Conservation (phyloP, 2,329 filamentous ascomycete genomes). For the Talaromyces sp. region DNA sequence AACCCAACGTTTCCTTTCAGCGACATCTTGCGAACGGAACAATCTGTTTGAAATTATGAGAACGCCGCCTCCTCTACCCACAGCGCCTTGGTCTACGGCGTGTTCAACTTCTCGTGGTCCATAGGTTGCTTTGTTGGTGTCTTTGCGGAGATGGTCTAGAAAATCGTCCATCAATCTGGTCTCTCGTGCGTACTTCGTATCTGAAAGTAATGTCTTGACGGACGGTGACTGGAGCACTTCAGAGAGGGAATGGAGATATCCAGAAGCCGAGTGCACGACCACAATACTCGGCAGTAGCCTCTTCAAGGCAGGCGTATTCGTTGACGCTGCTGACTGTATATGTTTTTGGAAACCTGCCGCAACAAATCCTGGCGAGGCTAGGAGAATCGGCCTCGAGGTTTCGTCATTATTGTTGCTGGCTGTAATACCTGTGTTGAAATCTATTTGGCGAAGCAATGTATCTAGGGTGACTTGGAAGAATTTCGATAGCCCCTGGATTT, state of each 20-base stretch:
- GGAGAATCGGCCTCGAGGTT: conserved; percentile 59
- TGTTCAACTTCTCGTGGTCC: conserved; percentile 75
- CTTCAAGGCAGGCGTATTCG: conserved; percentile 59
- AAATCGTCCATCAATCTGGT: conserved; percentile 82
- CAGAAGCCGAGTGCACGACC: conserved; percentile 81
- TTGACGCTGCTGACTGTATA: conserved; percentile 58
- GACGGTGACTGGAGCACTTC: conserved; percentile 81
- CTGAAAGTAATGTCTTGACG: conserved; percentile 70
- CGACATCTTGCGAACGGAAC: conserved; percentile 78
- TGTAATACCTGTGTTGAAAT: conserved; percentile 55
- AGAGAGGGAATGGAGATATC: conserved; percentile 80
- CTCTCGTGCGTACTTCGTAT: conserved; percentile 85
- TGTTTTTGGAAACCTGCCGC: conserved; percentile 76
- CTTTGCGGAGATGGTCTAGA: conserved; percentile 69
- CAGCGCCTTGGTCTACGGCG: conserved; percentile 81
- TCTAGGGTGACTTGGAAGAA: conserved; percentile 77
- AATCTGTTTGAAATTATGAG: conserved; percentile 82
- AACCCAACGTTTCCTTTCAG: conserved; percentile 75
- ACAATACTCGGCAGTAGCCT: conserved; percentile 59
- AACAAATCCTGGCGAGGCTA: conserved; percentile 87
- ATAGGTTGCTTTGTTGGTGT: conserved; percentile 89
- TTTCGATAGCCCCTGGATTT: conserved; percentile 56
- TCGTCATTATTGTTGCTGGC: conserved; percentile 34
- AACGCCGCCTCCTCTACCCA: conserved; percentile 79
- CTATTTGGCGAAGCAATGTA: conserved; percentile 72